Base-by-base conservation (phyloP, 805 yeast species). In the Candida stauntonica region DNA sequence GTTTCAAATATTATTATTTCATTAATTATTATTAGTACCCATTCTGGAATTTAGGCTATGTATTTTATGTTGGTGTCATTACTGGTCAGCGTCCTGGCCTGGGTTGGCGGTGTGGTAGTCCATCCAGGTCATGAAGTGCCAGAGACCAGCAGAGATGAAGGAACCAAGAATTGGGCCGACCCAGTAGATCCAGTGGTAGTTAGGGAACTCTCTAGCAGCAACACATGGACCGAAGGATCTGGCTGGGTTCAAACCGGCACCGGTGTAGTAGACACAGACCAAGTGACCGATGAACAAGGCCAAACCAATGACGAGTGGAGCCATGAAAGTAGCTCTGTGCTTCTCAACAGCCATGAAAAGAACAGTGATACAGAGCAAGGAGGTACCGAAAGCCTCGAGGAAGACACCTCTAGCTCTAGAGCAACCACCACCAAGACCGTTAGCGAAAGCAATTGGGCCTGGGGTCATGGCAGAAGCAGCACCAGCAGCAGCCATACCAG, bases 231-330 rank as follows among this genome's bases (percentile, higher is more conserved):
- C 96, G 41, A 86, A 74, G 24, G 86, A 68, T 71, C 96, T 79
- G 32, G 96, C 95, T 41, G 95, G 95, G 73, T 86, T 86, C 57
- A 86, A 70, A 60, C 95, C 95, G 28, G 95, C 94, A 60, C 95
- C 95, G 35, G 95, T 84, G 69, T 75, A 82, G 74, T 73, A 82
- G 40, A 87, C 85, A 58, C 83, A 75, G 52, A 85, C 72, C 70
- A 86, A 75, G 61, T 86, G 95, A 34, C 82, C 94, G 52, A 86
- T 67, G 68, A 86, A 82, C 51, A 86, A 70, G 20, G 95, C 75
- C 39, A 86, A 61, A 62, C 96, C 96, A 63, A 86, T 86, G 57
- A 73, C 84, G 44, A 84, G 71, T 41, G 95, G 93, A 36, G 95
- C 94, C 66, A 81, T 70, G 60, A 69, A 79, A 29, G 89, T 82